Evolutionary conservation across 1,284 basidiomycete genomes (phyloP).

Genomic region (Heterobasidion occidentale): DNA sequence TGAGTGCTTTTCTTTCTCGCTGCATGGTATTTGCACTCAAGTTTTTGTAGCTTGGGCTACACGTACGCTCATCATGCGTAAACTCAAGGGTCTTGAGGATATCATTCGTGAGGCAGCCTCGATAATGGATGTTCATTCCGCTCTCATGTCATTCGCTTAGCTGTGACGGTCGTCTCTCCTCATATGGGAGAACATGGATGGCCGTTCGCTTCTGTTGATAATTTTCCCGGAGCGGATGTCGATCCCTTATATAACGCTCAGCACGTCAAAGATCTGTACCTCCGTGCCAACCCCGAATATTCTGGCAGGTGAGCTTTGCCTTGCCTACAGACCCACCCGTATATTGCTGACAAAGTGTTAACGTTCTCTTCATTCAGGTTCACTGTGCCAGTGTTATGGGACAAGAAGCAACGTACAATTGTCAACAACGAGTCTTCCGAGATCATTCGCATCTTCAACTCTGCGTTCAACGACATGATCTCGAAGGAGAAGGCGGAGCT

Average conservation of each 20-base stretch:
- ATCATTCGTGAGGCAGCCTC: conserved; percentile 54
- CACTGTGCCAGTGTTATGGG: conserved; percentile 94
- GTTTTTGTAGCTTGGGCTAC: conserved; percentile 79
- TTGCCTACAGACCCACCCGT: not conserved
- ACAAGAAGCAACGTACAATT: conserved; percentile 83
- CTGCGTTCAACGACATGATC: conserved; percentile 70
- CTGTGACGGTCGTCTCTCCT: conserved; percentile 80
- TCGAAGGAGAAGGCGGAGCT: conserved; percentile 57
- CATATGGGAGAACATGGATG: conserved; percentile 81
- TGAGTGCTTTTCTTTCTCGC: conserved; percentile 30
- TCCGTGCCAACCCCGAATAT: conserved; percentile 68
- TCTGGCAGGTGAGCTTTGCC: conserved; percentile 80
- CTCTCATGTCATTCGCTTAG: conserved; percentile 28
- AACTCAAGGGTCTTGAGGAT: conserved; percentile 88
- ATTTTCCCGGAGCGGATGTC: conserved; percentile 62
- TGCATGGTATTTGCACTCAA: not conserved
- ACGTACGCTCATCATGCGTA: conserved; percentile 80
- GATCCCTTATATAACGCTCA: conserved; percentile 67
- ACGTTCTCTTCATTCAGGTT: conserved; percentile 32
- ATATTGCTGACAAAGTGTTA: not conserved
- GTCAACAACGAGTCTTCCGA: conserved; percentile 95
- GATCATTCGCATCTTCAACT: conserved; percentile 91
- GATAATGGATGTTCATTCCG: conserved; percentile 3
- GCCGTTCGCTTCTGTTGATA: conserved; percentile 74
- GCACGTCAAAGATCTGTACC: conserved; percentile 84